Conservation (phyloP, 2,329 filamentous ascomycete genomes). For the Pseudogymnoascus sp. region DNA sequence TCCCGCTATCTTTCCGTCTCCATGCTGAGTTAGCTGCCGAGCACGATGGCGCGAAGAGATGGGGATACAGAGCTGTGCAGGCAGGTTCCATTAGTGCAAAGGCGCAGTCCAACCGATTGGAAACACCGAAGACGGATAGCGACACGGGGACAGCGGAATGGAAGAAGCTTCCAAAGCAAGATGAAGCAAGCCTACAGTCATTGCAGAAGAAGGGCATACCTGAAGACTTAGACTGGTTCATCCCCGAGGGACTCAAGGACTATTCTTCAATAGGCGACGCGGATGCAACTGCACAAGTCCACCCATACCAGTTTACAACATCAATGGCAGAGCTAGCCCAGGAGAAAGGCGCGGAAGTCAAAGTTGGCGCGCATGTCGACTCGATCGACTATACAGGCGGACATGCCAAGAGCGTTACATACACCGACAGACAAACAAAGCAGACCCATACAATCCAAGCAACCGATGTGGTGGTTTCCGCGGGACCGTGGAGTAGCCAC, state of each 20-base stretch:
- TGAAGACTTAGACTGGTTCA: slow-evolving; percentile 73
- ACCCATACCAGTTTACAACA: slow-evolving; percentile 81
- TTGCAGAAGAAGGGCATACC: slow-evolving; percentile 35
- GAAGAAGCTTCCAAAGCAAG: slow-evolving; percentile 29
- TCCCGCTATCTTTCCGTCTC: slow-evolving; percentile 73
- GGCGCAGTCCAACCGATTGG: slow-evolving; percentile 20
- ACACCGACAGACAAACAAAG: slow-evolving; percentile 40
- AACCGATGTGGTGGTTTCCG: slow-evolving; percentile 27
- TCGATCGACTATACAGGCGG: slow-evolving; percentile 38
- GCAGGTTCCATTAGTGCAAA: slow-evolving; percentile 31
- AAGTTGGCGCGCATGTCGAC: slow-evolving; percentile 34
- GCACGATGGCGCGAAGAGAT: slow-evolving; percentile 64
- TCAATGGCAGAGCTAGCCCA: slow-evolving; percentile 68
- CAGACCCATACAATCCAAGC: slow-evolving; percentile 40
- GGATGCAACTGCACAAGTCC: slow-evolving; percentile 60
- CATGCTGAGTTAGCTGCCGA: slow-evolving; percentile 73
- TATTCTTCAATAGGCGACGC: slow-evolving; percentile 83
- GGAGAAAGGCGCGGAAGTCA: slow-evolving; percentile 57
- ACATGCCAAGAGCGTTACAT: slow-evolving; percentile 45
- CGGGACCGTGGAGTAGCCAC: slow-evolving; percentile 52
- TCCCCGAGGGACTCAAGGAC: slow-evolving; percentile 51
- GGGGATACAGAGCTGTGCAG: slow-evolving; percentile 61
- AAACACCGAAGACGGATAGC: slow-evolving; percentile 33
- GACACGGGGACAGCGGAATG: slow-evolving; percentile 40
- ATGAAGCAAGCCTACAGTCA: slow-evolving; percentile 12